phyloP scores from a whole-genome alignment of 1,139 yeast species.

The Magnusiomyces paraingens region DNA sequence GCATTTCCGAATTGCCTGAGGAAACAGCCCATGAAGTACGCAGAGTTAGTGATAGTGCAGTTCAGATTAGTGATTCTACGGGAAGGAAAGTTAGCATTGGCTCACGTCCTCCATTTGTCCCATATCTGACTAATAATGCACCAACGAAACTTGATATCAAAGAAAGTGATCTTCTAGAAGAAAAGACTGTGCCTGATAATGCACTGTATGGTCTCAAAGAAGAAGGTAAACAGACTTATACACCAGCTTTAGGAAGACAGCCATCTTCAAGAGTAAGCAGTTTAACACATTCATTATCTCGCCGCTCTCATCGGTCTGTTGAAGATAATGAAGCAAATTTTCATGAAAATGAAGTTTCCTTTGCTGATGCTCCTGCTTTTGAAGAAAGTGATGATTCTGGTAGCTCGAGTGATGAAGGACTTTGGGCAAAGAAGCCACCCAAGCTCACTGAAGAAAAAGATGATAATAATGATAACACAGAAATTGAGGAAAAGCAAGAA shows the following conservation, averaged over 20 bases:
- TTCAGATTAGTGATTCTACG: no score
- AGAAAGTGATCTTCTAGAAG: no score
- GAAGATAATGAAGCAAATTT: constrained; percentile 12
- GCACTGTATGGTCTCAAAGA: no score
- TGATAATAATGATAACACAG: not conserved
- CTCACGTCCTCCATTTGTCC: no score
- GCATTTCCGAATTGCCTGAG: no score
- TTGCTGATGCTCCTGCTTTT: constrained; percentile 62
- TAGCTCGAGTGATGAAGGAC: constrained; percentile 42
- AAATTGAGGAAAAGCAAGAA: constrained; percentile 9
- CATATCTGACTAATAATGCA: no score
- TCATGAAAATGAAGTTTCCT: constrained; percentile 58
- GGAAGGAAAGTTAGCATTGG: no score
- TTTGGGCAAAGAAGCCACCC: constrained; percentile 52
- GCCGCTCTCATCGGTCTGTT: not conserved
- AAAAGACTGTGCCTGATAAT: no score
- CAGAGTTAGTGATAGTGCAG: no score
- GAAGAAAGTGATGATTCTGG: constrained; percentile 41
- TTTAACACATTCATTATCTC: not conserved
- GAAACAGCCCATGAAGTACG: no score
- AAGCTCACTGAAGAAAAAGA: constrained; percentile 12
- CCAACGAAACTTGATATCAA: no score
- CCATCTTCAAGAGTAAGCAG: not conserved
- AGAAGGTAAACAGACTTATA: not conserved
- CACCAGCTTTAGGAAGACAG: constrained; percentile 9